Evolutionary conservation across 345 rosid species (phyloP).

Genomic region (Mallotus nudiflorus): DNA sequence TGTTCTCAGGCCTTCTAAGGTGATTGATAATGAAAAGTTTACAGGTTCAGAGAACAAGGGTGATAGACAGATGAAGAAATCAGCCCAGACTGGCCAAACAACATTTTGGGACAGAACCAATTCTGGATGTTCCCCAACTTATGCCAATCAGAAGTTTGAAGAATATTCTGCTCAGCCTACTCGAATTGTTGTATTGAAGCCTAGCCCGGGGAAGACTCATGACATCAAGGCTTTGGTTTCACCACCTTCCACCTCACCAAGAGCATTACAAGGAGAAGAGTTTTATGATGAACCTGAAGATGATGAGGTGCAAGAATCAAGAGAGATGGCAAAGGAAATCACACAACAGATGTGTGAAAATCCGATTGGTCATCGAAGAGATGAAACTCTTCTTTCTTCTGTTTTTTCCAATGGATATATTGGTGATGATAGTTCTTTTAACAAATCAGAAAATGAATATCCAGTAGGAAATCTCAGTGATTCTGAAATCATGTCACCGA

Average conservation of each 20-base stretch:
- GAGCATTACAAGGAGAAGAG: slow-evolving; percentile 37
- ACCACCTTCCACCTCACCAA: slow-evolving; percentile 52
- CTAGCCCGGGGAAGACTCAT: slow-evolving; percentile 62
- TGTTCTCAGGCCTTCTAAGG: slow-evolving; percentile 82
- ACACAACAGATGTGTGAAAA: slow-evolving; percentile 53
- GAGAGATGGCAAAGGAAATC: slow-evolving; percentile 60
- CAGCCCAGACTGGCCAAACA: slow-evolving; percentile 39
- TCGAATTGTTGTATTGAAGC: slow-evolving; percentile 86
- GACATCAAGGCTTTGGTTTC: slow-evolving; percentile 47
- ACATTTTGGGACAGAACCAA: slow-evolving; percentile 44
- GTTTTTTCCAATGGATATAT: slow-evolving; percentile 77
- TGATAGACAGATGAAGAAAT: slow-evolving; percentile 47
- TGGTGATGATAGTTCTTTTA: slow-evolving; percentile 84
- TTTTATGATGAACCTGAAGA: slow-evolving; percentile 52
- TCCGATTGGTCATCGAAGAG: slow-evolving; percentile 60
- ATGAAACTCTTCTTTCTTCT: slow-evolving; percentile 76
- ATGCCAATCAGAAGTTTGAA: slow-evolving; percentile 42
- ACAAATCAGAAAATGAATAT: slow-evolving; percentile 64
- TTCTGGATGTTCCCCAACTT: slow-evolving; percentile 42
- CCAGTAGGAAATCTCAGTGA: slow-evolving; percentile 66
- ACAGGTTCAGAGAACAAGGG: slow-evolving; percentile 43
- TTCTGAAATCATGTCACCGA: slow-evolving; percentile 72
- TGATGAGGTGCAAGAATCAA: slow-evolving; percentile 55
- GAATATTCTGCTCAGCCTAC: slow-evolving; percentile 71
- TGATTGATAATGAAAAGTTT: slow-evolving; percentile 54